Evolutionary conservation across 805 yeast genomes (phyloP).

Genomic region (Isabelozyma pseudorhagii): DNA sequence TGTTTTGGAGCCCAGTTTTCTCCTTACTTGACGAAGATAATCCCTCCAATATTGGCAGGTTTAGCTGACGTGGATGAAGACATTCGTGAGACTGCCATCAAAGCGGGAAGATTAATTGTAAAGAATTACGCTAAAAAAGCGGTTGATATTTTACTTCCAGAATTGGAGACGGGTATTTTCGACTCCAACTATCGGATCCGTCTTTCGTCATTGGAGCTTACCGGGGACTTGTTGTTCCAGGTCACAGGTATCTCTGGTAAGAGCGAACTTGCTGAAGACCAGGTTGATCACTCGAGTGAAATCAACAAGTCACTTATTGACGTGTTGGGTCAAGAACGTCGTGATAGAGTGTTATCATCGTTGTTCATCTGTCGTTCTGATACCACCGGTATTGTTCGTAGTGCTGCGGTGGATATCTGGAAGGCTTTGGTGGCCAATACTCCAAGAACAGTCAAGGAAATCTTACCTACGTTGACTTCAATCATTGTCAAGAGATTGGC

Average conservation of each 20-base stretch:
- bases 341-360: constrained; percentile 82
- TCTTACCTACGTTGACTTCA: constrained; percentile 76
- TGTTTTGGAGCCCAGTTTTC: constrained; percentile 91
- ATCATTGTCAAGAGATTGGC: constrained; percentile 82
- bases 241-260: constrained; percentile 86
- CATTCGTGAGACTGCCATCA: constrained; percentile 83
- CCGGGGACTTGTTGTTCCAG: constrained; percentile 93
- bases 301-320: constrained; percentile 66
- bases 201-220: constrained; percentile 87
- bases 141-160: constrained; percentile 89
- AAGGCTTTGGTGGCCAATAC: constrained; percentile 94
- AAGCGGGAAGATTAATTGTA: constrained; percentile 90
- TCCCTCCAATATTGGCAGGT: constrained; percentile 90
- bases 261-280: constrained; percentile 62
- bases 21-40: constrained; percentile 79
- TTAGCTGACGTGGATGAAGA: constrained; percentile 87
- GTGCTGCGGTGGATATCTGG: constrained; percentile 93
- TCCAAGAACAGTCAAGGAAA: constrained; percentile 90
- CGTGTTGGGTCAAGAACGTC: constrained; percentile 80
- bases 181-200: constrained; percentile 84
- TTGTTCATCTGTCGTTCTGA: constrained; percentile 94
- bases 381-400: constrained; percentile 79
- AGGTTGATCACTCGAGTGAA: constrained; percentile 43
- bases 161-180: constrained; percentile 83
- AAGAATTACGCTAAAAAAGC: constrained; percentile 90